phyloP scores from a whole-genome alignment of 306 rosid species.

The Canavalia ensiformis region DNA sequence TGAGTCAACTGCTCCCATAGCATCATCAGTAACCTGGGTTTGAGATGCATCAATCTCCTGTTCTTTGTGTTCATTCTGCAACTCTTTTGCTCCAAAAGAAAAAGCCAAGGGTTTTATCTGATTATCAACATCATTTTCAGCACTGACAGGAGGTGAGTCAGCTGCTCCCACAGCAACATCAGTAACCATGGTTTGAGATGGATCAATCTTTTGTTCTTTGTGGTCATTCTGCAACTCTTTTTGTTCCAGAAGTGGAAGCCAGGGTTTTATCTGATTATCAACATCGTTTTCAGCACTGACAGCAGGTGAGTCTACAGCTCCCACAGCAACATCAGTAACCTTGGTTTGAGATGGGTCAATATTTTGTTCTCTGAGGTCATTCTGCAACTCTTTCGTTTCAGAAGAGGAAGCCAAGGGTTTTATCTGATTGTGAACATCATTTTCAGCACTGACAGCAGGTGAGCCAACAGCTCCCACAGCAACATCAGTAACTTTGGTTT shows the following conservation, averaged over 20 bases:
- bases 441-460: conserved; percentile 18
- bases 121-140: conserved; percentile 24
- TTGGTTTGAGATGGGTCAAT: conserved; percentile 41
- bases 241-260: conserved; percentile 39
- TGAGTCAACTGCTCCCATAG: conserved; percentile 44
- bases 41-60: conserved; percentile 27
- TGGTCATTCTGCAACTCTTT: conserved; percentile 43
- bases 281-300: too few relatives aligned
- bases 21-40: conserved; percentile 38
- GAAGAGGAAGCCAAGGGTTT: conserved; percentile 42
- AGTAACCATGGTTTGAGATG: conserved; percentile 44
- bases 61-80: conserved; percentile 29
- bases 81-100: conserved; percentile 37
- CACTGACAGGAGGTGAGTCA: too few relatives aligned
- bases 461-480: conserved; percentile 44
- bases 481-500: conserved; percentile 37
- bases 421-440: neutral
- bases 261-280: neutral
- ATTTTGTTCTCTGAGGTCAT: conserved; percentile 13
- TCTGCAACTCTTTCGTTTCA: conserved; percentile 31
- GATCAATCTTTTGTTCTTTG: conserved; percentile 20
- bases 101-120: conserved; percentile 28
- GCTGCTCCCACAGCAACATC: conserved; percentile 18
- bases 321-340: conserved; percentile 18
- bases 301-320: conserved; percentile 51